These are phyloP conservation scores for Colletotrichum melonis DNA, from an alignment of 2,329 filamentous ascomycete genomes.

Conservation along the genomic window DNA sequence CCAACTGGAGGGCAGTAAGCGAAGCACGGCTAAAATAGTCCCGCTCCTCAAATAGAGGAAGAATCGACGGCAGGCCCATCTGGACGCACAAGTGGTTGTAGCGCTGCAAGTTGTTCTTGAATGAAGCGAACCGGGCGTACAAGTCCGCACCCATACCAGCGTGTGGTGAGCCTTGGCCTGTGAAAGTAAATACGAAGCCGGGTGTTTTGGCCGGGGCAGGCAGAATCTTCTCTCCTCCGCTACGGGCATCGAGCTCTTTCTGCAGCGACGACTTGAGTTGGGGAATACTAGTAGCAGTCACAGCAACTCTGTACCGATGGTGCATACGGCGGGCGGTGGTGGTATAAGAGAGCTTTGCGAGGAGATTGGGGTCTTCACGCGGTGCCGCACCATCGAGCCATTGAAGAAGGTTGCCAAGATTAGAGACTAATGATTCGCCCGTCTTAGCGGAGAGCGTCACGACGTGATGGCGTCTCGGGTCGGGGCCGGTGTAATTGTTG, in stretches of 20 bases:
- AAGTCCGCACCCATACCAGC: constrained; percentile 61
- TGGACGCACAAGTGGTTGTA: constrained; percentile 63
- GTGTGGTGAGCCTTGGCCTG: constrained; percentile 66
- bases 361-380: constrained; percentile 58
- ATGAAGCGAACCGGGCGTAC: constrained; percentile 57
- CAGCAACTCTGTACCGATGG: constrained; percentile 50
- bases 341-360: constrained; percentile 72
- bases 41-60: constrained; percentile 58
- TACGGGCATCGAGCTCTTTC: constrained; percentile 51
- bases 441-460: constrained; percentile 67
- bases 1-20: constrained; percentile 65
- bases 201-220: constrained; percentile 54
- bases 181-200: constrained; percentile 64
- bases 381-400: constrained; percentile 57
- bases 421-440: constrained; percentile 65
- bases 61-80: constrained; percentile 67
- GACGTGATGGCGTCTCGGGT: constrained; percentile 66
- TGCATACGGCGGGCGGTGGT: constrained; percentile 75
- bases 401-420: constrained; percentile 63
- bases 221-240: constrained; percentile 52
- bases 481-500: constrained; percentile 54
- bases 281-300: constrained; percentile 51
- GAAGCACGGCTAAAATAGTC: constrained; percentile 54
- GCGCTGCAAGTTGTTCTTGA: constrained; percentile 64
- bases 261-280: constrained; percentile 46